phyloP scores from a whole-genome alignment of 352 stramenopile species.

The Phytophthora colocasiae region DNA sequence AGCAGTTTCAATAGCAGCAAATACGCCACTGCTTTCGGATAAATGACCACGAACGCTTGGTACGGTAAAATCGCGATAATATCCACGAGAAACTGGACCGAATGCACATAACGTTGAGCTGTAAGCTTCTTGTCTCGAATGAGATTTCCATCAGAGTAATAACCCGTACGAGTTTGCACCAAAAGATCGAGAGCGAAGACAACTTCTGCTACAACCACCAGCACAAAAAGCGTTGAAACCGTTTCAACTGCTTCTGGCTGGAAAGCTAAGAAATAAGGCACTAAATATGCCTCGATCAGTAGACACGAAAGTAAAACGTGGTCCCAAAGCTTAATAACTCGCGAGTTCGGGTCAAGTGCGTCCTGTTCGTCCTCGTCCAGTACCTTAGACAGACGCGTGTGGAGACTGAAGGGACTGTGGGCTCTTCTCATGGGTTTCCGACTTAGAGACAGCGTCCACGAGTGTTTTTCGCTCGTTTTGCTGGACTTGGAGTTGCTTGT shows the following conservation, averaged over 20 bases:
- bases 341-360: constrained; percentile 59
- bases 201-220: constrained; percentile 43
- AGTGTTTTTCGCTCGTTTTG: constrained; percentile 17
- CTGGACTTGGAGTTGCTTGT: constrained; percentile 1
- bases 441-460: constrained; percentile 13
- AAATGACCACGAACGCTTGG: constrained; percentile 16
- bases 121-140: constrained; percentile 55
- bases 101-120: constrained; percentile 54
- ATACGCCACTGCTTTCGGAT: constrained; percentile 30
- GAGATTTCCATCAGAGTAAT: constrained; percentile 67
- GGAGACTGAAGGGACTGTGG: constrained; percentile 24
- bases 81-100: constrained; percentile 55
- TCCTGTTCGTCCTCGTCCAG: constrained; percentile 35
- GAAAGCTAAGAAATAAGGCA: constrained; percentile 68
- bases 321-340: constrained; percentile 53
- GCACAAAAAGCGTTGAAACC: constrained; percentile 34
- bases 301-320: constrained; percentile 56
- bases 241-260: constrained; percentile 18
- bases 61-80: constrained; percentile 48
- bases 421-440: constrained; percentile 9
- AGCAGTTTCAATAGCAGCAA: constrained; percentile 52
- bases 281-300: constrained; percentile 56
- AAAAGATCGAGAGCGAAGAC: constrained; percentile 64
- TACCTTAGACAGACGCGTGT: constrained; percentile 17
- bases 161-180: constrained; percentile 67